phyloP scores from a whole-genome alignment of 2,329 filamentous ascomycete genomes.

The Fusarium stilboides region DNA sequence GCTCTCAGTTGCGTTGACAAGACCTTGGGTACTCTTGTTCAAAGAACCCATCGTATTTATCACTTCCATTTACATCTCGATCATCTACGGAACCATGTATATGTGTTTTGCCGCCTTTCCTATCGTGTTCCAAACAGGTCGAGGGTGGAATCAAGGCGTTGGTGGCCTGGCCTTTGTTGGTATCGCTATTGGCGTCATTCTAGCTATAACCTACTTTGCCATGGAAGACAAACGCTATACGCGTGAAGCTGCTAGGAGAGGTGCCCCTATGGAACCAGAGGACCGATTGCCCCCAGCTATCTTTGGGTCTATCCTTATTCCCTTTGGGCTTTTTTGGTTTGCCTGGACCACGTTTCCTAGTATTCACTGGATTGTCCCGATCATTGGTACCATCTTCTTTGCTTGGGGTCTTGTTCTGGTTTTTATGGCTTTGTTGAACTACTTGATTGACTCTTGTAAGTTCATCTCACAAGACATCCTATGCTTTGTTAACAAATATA shows the following conservation, averaged over 20 bases:
- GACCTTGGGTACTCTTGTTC: constrained; percentile 79
- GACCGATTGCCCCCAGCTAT: constrained; percentile 16
- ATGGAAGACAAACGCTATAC: constrained; percentile 23
- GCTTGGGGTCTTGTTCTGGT: constrained; percentile 25
- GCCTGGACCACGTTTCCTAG: constrained; percentile 17
- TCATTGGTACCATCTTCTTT: constrained; percentile 15
- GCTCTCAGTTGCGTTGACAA: constrained; percentile 57
- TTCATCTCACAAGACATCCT: rapidly evolving
- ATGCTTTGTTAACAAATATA: background rate
- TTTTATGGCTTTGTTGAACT: constrained; percentile 24
- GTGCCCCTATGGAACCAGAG: background rate
- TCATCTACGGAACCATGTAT: constrained; percentile 47
- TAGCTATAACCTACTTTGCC: background rate
- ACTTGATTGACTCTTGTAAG: constrained; percentile 30
- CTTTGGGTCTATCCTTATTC: constrained; percentile 14
- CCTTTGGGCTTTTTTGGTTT: constrained; percentile 29
- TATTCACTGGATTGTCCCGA: constrained; percentile 20
- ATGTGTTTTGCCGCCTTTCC: constrained; percentile 38
- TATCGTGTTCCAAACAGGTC: constrained; percentile 23
- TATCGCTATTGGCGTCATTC: constrained; percentile 8
- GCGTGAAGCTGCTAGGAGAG: background rate
- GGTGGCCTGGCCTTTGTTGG: constrained; percentile 21
- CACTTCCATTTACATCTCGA: constrained; percentile 75
- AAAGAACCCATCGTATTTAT: constrained; percentile 78
- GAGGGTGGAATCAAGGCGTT: constrained; percentile 26